A percentile compares a stretch with the other conserved stretches of the same genome.
Conservation (phyloP, 2,329 filamentous ascomycete genomes). For the Teratosphaeria destructans region DNA sequence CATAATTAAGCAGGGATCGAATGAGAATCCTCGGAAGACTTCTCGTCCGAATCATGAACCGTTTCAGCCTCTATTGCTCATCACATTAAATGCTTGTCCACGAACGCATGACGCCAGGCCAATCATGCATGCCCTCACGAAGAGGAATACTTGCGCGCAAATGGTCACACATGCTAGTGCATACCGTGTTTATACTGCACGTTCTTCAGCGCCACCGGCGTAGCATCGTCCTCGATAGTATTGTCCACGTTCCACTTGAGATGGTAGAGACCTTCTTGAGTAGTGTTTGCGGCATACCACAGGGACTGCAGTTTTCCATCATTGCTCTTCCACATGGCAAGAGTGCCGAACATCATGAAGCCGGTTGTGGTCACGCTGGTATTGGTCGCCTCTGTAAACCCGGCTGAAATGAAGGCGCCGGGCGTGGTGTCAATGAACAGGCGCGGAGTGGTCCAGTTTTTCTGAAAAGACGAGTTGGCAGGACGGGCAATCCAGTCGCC, state of each 20-base stretch:
- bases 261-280: background rate
- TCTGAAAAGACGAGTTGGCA: background rate
- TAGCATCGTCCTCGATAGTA: background rate
- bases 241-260: background rate
- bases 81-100: background rate
- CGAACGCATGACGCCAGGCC: background rate
- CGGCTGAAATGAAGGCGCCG: background rate
- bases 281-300: background rate
- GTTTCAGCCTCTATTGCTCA: background rate
- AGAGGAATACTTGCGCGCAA: background rate
- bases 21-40: no score
- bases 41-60: no score
- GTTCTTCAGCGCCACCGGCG: background rate
- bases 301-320: background rate
- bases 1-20: no score
- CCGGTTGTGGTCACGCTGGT: background rate
- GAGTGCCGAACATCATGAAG: background rate
- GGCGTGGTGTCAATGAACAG: background rate
- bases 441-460: background rate
- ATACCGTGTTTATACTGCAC: background rate
- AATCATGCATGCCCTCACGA: background rate
- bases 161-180: background rate
- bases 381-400: background rate
- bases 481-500: background rate
- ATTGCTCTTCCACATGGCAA: background rate